Base-by-base conservation (phyloP, 139 green algal genomes). In the Picochlorum sp. region DNA sequence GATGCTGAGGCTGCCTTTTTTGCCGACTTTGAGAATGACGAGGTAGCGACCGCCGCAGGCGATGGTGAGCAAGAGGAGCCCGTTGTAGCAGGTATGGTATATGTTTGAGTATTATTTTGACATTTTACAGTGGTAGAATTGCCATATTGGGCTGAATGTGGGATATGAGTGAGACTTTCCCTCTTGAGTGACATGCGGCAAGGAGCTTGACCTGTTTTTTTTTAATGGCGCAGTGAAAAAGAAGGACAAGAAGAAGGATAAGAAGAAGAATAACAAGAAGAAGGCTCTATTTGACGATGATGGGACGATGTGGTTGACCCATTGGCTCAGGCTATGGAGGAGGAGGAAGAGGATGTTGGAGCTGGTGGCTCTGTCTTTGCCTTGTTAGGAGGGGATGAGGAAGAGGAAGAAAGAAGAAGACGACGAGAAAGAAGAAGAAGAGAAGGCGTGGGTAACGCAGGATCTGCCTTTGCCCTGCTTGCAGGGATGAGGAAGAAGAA, bases 371-470 rank as follows among this genome's bases (percentile, higher is more conserved):
- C 34, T 41, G 34, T 41, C 34, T 41, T 41, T 57, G 58, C 45
- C 45, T 15, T 49, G 45, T 49, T 50, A 45, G 26, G 82, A 81
- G 70, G 75, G 71, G 50, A 78, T 73, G 59, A 61, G 57, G 30
- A 79, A 81, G 62, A 92, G 89, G 68, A 80, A 84, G 62, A 63
- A 86, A 83, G 62, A 63, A 86, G 58, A 76, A 67, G 41, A 90
- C 61, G 77, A 87, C 26, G 80, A 84, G n/a, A 51, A 76, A 3
- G 71, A 72, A 6, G 63, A 77, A 20, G 49, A 65, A 7, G 62
- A 75, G 79, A 85, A 3, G 82, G 86, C 1, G 81, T 83, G 14
- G 75, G 72, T 10, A 59, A 1, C 15, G 47, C 16, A 52, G 47
- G 47, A 16, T 52, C 47, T 52, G 56, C 51, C 0, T 45, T 56